Percentiles rank a stretch among this genome's conserved stretches.
phyloP scores from a whole-genome alignment of 331 rosid species.

The Pyracantha coccinea region DNA sequence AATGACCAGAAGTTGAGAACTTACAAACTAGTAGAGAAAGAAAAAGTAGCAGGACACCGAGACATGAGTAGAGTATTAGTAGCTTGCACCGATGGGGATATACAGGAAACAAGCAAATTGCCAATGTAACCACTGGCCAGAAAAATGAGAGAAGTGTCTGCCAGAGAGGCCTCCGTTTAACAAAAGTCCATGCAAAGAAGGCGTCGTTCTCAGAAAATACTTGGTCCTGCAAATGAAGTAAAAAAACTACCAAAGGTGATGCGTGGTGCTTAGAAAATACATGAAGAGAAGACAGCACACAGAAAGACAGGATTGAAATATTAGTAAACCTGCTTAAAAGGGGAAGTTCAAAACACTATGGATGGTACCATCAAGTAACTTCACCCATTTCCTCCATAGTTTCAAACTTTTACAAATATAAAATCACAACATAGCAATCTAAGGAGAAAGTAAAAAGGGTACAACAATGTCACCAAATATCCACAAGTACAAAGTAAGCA shows the following conservation, averaged over 20 bases:
- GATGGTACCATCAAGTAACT: no score
- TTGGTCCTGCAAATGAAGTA: conserved; percentile 70
- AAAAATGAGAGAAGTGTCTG: conserved; percentile 93
- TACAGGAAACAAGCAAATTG: conserved; percentile 97
- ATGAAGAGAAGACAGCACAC: background rate
- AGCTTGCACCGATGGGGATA: conserved; percentile 95
- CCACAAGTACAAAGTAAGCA: background rate
- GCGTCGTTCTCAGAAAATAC: conserved; percentile 87
- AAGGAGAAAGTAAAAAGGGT: background rate
- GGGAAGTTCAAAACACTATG: background rate
- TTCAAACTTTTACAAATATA: background rate
- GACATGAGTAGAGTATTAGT: conserved; percentile 85
- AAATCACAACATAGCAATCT: background rate
- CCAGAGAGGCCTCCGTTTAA: conserved; percentile 86
- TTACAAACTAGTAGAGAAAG: conserved; percentile 71
- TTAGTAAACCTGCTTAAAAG: background rate
- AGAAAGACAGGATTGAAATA: background rate
- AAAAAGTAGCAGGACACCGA: conserved; percentile 82
- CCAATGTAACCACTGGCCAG: conserved; percentile 98
- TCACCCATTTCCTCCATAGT: no score
- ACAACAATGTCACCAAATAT: background rate
- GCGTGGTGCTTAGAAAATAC: conserved; percentile 2
- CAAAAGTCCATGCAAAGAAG: conserved; percentile 97
- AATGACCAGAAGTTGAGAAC: conserved; percentile 22
- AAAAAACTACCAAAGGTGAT: conserved; percentile 14